Evolutionary conservation across 2,329 filamentous ascomycete species (phyloP), one percentile per base, ranked within the genome.

Genomic region (Davidsoniella virescens): DNA sequence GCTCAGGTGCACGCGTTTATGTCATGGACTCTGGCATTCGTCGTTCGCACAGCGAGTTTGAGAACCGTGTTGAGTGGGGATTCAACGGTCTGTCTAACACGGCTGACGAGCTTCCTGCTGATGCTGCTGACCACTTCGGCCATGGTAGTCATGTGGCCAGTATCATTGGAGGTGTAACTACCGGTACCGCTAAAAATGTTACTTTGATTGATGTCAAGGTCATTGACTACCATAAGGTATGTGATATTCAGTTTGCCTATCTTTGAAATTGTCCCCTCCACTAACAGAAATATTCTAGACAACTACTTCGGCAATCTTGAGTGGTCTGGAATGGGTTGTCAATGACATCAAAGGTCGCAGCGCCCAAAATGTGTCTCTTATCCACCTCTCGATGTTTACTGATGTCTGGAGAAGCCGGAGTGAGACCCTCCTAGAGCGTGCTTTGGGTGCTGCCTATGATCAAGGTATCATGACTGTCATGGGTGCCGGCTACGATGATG

Each of bases 171-270:
- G 62, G 60, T 44, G 56, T 53, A 37, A 59, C 59, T 0, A 64
- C 60, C 5, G 63, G 63, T 45, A 61, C 71, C 10, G 67, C 69
- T 14, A 72, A 70, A 60, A 64, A 65, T 57, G 61, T 63, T 2
- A 63, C 55, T 16, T 58, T 72, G 25, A 62, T 67, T 40, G 68
- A 65, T 8, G 64, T 71, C 52, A 71, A 72, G 62, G 69, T 73
- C 12, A 63, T 72, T 6, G 62, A 59, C 61, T 40, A 64, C 50
- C 52, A 41, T 49, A 54, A 10, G 62, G 62, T 40, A 53, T 52
- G 51, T 37, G 16, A n/a, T 12, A 26, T n/a, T 40, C 16, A 20
- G 42, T 25, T 12, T 8, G 9, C 9, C 16, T 44, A 17, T 44
- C 23, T 8, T 9, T 16, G n/a, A 7, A 5, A 10, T 7, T 23